Evolutionary conservation across 306 rosid genomes (phyloP).

Genomic region (Corylus heterophylla): DNA sequence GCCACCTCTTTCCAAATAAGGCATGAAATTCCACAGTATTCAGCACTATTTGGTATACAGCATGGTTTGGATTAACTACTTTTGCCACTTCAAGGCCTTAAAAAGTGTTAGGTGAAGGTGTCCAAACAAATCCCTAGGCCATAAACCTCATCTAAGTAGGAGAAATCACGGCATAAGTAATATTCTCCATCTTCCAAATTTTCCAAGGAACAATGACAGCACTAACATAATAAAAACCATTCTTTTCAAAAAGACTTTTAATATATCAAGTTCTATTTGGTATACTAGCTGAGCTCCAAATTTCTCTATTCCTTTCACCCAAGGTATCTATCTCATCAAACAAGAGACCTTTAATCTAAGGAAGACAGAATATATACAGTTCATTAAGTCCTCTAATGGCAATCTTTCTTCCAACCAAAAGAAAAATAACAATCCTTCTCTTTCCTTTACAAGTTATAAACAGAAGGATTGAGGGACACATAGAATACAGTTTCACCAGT

Average conservation of each 20-base stretch:
- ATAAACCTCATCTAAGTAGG: neutral
- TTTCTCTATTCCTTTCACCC: neutral
- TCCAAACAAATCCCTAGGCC: neutral
- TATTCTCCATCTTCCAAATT: no score
- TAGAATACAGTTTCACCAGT: neutral
- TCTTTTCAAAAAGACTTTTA: neutral
- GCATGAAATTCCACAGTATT: neutral
- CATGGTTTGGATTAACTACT: neutral
- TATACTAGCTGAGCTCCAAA: neutral
- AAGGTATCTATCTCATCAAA: neutral
- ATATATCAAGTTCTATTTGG: neutral
- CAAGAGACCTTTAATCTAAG: neutral
- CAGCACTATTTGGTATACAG: neutral
- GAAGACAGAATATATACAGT: no score
- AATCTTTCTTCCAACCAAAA: no score
- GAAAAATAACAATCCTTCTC: neutral
- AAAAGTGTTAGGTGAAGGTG: rapidly evolving
- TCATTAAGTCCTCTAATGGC: no score
- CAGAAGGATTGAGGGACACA: neutral
- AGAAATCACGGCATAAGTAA: neutral
- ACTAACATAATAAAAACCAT: neutral
- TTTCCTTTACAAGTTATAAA: neutral
- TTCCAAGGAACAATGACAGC: neutral
- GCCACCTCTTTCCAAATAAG: neutral
- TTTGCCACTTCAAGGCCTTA: neutral